Base-by-base conservation (phyloP, 768 basidiomycete genomes). In the Pleurotus djamor region DNA sequence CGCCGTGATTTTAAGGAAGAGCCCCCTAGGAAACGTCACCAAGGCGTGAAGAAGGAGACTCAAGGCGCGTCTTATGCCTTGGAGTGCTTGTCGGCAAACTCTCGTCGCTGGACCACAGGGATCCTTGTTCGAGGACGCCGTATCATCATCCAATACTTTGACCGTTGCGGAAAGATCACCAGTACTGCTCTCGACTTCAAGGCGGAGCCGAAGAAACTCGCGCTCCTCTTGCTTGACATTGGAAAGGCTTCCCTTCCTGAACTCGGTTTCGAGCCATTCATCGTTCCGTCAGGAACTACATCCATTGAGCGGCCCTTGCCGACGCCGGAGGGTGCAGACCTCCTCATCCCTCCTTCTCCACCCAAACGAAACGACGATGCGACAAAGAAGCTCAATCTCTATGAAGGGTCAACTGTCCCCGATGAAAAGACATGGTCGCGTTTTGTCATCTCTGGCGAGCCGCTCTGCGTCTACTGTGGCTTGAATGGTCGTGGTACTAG, bases 61-160 rank as follows among this genome's bases (percentile, higher is more conserved):
- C 64, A 65, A 52, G 52, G 61, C 2, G 62, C 62, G 4, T 21
- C 9, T 4, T 67, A 64, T 32, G 63, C 59, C 0, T 37, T 64
- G 17, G 63, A 65, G 49, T 62, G 61, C 43, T 55, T 69, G 35
- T 57, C 44, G 12, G 50, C 45, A 2, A 59, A 57, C 14, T 62
- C 59, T 57, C 64, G 69, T 6, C 56, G 61, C 44, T 67, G 61
- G 50, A 54, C 59, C 0, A 61, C 65, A 14, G 67, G 71, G 4
- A 60, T 70, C 17, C 59, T 65, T 38, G 61, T 72, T 12, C 59
- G 68, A 14, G 44, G 60, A 14, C 60, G 51, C 1, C 48, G 8
- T 5, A 56, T 68, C n/a, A 64, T 57, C 1, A 57, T 72, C 4
- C 69, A 66, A 65, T 74, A 72, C 55, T 68, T 60, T 43, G 71